Percentiles rank a stretch among this genome's conserved stretches.
Evolutionary conservation across 768 basidiomycete genomes (phyloP).

Genomic region (Lactarius quietus): DNA sequence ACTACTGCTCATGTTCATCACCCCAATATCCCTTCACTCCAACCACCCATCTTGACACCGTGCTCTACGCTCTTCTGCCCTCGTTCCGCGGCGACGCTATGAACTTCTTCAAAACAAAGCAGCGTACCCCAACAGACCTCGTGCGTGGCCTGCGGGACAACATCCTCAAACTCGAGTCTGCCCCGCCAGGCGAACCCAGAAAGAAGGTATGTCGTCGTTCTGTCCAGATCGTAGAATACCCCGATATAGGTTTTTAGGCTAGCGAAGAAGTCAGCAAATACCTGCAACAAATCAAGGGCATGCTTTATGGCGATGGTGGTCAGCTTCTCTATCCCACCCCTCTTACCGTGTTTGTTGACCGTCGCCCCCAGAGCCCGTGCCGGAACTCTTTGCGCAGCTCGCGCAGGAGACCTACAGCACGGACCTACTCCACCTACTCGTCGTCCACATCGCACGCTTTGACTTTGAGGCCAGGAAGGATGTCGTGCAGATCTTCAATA

Average conservation of each 20-base stretch:
- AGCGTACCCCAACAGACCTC: conserved; percentile 82
- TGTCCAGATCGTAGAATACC: not conserved
- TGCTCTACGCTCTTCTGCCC: not conserved
- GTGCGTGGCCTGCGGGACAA: conserved; percentile 78
- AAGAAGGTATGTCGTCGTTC: conserved; percentile 58
- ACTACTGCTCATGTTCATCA: conserved; percentile 10
- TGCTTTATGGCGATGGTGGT: conserved; percentile 90
- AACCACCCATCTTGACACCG: not conserved
- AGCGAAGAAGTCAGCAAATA: conserved; percentile 88
- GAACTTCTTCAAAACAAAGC: conserved; percentile 97
- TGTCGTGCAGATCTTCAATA: conserved; percentile 84
- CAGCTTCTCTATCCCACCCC: conserved; percentile 28
- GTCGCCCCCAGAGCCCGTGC: conserved; percentile 59
- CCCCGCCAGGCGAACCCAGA: conserved; percentile 72
- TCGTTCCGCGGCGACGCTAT: conserved; percentile 38
- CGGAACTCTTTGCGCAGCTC: conserved; percentile 89
- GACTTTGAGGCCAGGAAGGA: conserved; percentile 94
- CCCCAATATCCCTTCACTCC: not conserved
- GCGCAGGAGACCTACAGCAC: conserved; percentile 94
- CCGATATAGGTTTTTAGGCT: conserved; percentile 47
- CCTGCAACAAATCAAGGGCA: conserved; percentile 83
- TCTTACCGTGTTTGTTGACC: conserved; percentile 11
- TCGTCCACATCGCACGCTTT: conserved; percentile 78
- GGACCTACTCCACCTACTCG: conserved; percentile 77
- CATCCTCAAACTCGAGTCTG: conserved; percentile 69